Percentiles rank a stretch among this genome's conserved stretches.
Evolutionary conservation across 1,139 yeast genomes (phyloP).

Genomic region (Scheffersomyces titani): DNA sequence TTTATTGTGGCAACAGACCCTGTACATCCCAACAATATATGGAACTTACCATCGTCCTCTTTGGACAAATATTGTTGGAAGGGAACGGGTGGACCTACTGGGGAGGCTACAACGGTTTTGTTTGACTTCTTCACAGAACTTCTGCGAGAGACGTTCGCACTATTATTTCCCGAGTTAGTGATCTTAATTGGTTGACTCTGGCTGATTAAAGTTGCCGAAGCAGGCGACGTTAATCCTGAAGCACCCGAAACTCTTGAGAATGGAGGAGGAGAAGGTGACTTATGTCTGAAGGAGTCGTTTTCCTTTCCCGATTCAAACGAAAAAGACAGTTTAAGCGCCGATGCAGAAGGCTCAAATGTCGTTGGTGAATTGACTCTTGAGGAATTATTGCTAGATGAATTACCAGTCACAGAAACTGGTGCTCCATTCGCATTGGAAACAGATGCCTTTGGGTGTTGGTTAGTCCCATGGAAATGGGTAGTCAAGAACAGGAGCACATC

Average conservation of each 20-base stretch:
- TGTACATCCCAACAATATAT: constrained; percentile 86
- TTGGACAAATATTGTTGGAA: constrained; percentile 69
- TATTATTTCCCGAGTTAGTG: neutral
- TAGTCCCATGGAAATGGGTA: constrained; percentile 3
- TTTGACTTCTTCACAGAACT: constrained; percentile 17
- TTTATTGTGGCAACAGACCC: constrained; percentile 97
- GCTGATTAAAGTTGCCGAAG: constrained; percentile 1
- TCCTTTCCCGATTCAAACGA: constrained; percentile 4
- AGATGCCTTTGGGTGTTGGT: neutral
- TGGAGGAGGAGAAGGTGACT: constrained; percentile 12
- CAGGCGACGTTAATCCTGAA: constrained; percentile 4
- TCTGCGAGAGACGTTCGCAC: constrained; percentile 4
- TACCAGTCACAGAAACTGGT: neutral
- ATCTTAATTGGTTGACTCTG: constrained; percentile 8
- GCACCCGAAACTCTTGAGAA: neutral
- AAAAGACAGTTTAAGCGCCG: constrained; percentile 2
- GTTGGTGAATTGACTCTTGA: constrained; percentile 15
- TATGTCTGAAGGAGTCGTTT: constrained; percentile 4
- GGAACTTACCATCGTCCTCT: constrained; percentile 80
- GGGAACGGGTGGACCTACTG: constrained; percentile 71
- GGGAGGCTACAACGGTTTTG: constrained; percentile 46
- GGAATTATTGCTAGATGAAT: constrained; percentile 8
- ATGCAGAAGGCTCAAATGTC: constrained; percentile 6
- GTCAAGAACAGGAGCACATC: constrained; percentile 15
- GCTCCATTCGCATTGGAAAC: neutral